These are phyloP conservation scores for Urostyla sp. DNA, from an alignment of 73 alveolate genomes.

Conservation along the genomic window DNA sequence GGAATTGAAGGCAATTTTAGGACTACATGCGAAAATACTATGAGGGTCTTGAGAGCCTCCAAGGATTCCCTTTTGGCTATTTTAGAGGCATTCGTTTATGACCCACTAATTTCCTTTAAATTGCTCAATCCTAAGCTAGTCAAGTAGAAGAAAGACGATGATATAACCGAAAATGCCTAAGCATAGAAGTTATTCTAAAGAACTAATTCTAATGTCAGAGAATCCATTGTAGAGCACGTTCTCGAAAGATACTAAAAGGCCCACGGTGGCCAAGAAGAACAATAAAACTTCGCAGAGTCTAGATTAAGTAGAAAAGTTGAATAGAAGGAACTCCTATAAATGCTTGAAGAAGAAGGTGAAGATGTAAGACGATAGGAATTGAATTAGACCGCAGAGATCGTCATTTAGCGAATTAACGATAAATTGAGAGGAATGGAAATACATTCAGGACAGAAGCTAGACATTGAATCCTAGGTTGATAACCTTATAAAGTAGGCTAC, in stretches of 20 bases:
- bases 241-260: conserved; percentile 43
- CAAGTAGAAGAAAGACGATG: conserved; percentile 62
- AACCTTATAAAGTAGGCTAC: conserved; percentile 92
- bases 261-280: conserved; percentile 38
- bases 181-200: conserved; percentile 9
- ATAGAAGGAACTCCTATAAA: conserved; percentile 68
- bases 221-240: conserved; percentile 54
- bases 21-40: conserved; percentile 95
- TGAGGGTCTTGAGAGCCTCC: conserved; percentile 95
- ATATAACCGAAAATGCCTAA: conserved; percentile 41
- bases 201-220: conserved; percentile 39
- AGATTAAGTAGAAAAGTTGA: conserved; percentile 58
- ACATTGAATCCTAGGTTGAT: conserved; percentile 84
- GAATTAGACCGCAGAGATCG: conserved; percentile 71
- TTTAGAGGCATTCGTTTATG: conserved; percentile 98
- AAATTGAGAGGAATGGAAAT: conserved; percentile 90
- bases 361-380: conserved; percentile 65
- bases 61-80: conserved; percentile 97
- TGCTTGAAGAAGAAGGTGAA: conserved; percentile 69
- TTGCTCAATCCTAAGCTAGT: conserved; percentile 88
- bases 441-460: conserved; percentile 69
- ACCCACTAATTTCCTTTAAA: conserved; percentile 95
- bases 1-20: conserved; percentile 99
- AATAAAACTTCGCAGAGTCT: conserved; percentile 56
- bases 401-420: conserved; percentile 68